Evolutionary conservation across 2,329 filamentous ascomycete species (phyloP).

Genomic region (Aureobasidium leucospermi): DNA sequence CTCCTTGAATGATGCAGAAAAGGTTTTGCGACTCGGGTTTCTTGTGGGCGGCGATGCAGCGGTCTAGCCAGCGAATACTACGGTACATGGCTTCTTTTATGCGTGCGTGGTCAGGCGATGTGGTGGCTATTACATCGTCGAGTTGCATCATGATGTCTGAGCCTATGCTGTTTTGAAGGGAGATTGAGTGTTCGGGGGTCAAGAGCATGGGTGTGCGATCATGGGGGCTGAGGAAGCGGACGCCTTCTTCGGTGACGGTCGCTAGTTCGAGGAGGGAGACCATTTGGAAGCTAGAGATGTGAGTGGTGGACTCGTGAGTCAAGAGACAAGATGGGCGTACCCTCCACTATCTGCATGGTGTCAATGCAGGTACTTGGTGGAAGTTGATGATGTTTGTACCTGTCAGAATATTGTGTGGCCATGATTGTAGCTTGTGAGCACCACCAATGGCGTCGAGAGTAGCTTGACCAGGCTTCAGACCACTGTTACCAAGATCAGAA

Average conservation of each 20-base stretch:
- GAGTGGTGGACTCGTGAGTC: not conserved
- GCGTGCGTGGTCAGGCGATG: constrained; percentile 76
- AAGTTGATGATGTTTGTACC: constrained; percentile 21
- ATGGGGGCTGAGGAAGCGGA: constrained; percentile 91
- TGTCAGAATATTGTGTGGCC: constrained; percentile 91
- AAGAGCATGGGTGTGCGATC: constrained; percentile 94
- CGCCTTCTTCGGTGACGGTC: constrained; percentile 89
- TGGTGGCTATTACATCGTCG: constrained; percentile 95
- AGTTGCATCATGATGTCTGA: constrained; percentile 99
- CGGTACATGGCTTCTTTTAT: constrained; percentile 95
- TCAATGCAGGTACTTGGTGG: constrained; percentile 18
- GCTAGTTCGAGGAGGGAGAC: constrained; percentile 90
- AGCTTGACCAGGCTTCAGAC: constrained; percentile 87
- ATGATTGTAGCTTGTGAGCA: constrained; percentile 89
- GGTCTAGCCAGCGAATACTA: constrained; percentile 90
- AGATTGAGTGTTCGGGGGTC: constrained; percentile 94
- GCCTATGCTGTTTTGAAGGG: constrained; percentile 91
- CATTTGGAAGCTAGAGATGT: constrained; percentile 78
- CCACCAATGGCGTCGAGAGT: constrained; percentile 82
- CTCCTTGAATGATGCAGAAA: constrained; percentile 98
- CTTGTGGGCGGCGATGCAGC: constrained; percentile 84
- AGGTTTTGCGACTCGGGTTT: constrained; percentile 80
- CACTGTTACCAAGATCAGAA: constrained; percentile 33
- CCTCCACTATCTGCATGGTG: constrained; percentile 36
- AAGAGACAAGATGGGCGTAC: constrained; percentile 26